Evolutionary conservation across 78 protist species (phyloP).

Genomic region (Goniomonas avonlea): DNA sequence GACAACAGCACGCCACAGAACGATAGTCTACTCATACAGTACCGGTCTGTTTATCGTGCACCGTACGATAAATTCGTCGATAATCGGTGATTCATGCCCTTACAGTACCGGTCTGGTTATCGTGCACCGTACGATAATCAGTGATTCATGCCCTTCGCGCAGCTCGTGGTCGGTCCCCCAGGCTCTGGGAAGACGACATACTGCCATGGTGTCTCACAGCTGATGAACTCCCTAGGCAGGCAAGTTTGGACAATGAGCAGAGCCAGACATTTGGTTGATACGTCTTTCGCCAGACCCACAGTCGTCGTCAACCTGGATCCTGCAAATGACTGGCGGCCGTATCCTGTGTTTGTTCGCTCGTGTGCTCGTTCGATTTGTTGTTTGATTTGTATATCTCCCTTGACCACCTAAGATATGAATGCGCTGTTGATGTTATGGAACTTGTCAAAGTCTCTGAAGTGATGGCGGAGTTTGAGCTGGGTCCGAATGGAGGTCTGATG

Average conservation of each 20-base stretch:
- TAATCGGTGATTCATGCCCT: too few relatives aligned
- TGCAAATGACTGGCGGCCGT: constrained; percentile 80
- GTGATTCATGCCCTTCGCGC: constrained; percentile 75
- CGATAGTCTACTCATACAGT: too few relatives aligned
- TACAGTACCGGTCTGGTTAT: too few relatives aligned
- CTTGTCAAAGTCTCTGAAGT: constrained; percentile 53
- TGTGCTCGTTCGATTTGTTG: neutral
- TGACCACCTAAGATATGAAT: constrained; percentile 43
- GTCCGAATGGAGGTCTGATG: constrained; percentile 93
- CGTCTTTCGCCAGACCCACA: constrained; percentile 23
- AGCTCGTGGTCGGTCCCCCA: constrained; percentile 91
- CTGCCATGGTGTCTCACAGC: constrained; percentile 57
- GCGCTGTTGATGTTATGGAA: constrained; percentile 60
- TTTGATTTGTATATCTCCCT: too few relatives aligned
- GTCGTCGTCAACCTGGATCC: constrained; percentile 90
- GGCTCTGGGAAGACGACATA: constrained; percentile 93
- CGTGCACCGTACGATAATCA: too few relatives aligned
- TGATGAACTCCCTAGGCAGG: constrained; percentile 49
- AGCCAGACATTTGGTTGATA: neutral
- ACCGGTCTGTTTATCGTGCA: too few relatives aligned
- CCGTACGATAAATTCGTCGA: too few relatives aligned
- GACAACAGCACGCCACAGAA: too few relatives aligned
- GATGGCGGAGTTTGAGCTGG: constrained; percentile 66
- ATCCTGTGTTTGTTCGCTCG: too few relatives aligned
- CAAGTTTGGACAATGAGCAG: neutral